A percentile compares a stretch with the other conserved stretches of the same genome.
Evolutionary conservation across 768 basidiomycete species (phyloP).

Genomic region (Boletus sp.): DNA sequence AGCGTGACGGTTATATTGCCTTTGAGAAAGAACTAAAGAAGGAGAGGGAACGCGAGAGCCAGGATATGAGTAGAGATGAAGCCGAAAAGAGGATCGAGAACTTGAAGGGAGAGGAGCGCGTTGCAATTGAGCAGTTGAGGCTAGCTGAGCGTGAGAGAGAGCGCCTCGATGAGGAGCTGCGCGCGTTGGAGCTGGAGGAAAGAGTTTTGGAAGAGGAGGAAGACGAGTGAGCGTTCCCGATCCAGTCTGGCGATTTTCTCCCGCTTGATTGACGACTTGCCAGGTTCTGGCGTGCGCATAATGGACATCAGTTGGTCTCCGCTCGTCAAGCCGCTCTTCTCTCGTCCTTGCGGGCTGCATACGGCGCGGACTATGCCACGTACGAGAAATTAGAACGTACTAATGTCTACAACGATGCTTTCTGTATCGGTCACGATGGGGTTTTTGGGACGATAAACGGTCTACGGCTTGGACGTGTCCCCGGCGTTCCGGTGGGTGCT

Average conservation of each 20-base stretch:
- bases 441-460: constrained; percentile 99
- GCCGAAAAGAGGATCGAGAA: constrained; percentile 71
- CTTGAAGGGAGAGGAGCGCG: constrained; percentile 62
- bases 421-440: constrained; percentile 92
- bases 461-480: constrained; percentile 83
- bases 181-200: constrained; percentile 72
- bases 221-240: constrained; percentile 55
- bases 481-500: constrained; percentile 67
- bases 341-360: constrained; percentile 71
- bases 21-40: constrained; percentile 87
- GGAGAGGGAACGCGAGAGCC: constrained; percentile 70
- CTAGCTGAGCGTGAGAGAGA: constrained; percentile 73
- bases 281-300: constrained; percentile 83
- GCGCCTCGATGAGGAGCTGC: constrained; percentile 71
- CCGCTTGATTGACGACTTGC: constrained; percentile 3
- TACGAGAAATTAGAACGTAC: constrained; percentile 85
- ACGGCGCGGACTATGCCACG: constrained; percentile 70
- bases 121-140: constrained; percentile 71
- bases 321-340: constrained; percentile 68
- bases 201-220: constrained; percentile 78
- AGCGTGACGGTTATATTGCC: constrained; percentile 88
- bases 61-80: constrained; percentile 58
- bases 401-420: constrained; percentile 94
- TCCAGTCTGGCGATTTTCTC: not conserved
- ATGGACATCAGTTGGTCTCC: constrained; percentile 60